These are phyloP conservation scores for Radiomyces spectabilis DNA, from an alignment of 192 early-diverging fungal species.

Conservation along the genomic window DNA sequence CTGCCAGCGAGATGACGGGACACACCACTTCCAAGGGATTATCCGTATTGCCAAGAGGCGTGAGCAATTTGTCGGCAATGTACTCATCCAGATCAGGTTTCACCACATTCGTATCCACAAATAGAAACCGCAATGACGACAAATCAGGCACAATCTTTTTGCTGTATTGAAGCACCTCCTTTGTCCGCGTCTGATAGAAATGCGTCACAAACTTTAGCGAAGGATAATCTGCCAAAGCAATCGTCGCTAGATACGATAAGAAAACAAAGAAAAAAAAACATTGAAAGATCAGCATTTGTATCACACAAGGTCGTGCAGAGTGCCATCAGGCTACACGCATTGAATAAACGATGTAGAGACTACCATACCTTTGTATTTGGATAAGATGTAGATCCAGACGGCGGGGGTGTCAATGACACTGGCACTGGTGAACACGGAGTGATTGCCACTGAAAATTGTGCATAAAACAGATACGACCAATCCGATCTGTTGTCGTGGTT, in stretches of 20 bases:
- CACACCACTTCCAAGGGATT: conserved; percentile 47
- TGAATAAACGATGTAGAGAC: too few relatives aligned
- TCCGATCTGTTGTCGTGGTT: conserved; percentile 79
- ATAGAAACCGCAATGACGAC: conserved; percentile 48
- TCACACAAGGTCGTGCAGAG: too few relatives aligned
- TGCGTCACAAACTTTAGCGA: conserved; percentile 53
- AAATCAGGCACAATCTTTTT: conserved; percentile 52
- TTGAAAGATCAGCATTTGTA: neutral
- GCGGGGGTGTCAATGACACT: conserved; percentile 54
- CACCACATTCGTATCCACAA: conserved; percentile 60
- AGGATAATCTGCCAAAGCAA: conserved; percentile 65
- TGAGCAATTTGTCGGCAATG: conserved; percentile 34
- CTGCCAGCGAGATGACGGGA: conserved; percentile 59
- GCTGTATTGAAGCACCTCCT: conserved; percentile 40
- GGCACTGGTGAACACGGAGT: conserved; percentile 58
- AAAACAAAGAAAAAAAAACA: neutral
- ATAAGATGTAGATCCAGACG: conserved; percentile 60
- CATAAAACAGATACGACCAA: conserved; percentile 57
- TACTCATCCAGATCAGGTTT: conserved; percentile 50
- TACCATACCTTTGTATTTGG: conserved; percentile 65
- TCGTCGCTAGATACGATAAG: too few relatives aligned
- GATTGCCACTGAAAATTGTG: conserved; percentile 66
- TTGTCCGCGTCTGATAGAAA: conserved; percentile 44
- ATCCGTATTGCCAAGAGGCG: conserved; percentile 30
- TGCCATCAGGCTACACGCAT: too few relatives aligned